phyloP scores from a whole-genome alignment of 176 grass and related monocot genomes.

The Neostapfia colusana region DNA sequence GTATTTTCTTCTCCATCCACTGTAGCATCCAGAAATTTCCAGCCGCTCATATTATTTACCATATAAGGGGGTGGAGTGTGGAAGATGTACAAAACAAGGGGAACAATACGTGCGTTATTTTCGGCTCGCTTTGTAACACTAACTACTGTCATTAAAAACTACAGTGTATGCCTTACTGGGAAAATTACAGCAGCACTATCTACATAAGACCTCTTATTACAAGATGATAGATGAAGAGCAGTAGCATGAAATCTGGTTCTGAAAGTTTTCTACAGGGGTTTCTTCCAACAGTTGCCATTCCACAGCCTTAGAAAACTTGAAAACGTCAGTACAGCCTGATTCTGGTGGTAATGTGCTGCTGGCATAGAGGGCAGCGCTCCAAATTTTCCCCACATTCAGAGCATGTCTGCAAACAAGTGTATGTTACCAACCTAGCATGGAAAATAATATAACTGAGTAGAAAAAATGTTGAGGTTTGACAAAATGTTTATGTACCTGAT shows the following conservation, averaged over 20 bases:
- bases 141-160: neutral
- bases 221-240: neutral
- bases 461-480: neutral
- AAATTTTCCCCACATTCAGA: conserved; percentile 65
- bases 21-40: neutral
- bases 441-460: neutral
- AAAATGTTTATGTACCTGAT: conserved; percentile 62
- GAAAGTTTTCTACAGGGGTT: conserved; percentile 10
- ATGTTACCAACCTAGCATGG: neutral
- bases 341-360: conserved; percentile 71
- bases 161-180: neutral
- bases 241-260: conserved; percentile 1
- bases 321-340: conserved; percentile 80
- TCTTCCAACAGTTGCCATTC: conserved; percentile 21
- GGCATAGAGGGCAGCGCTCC: conserved; percentile 83
- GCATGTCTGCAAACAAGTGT: conserved; percentile 70
- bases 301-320: conserved; percentile 26
- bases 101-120: conserved; percentile 34
- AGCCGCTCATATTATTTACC: conserved; percentile 30
- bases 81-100: neutral
- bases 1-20: conserved; percentile 2
- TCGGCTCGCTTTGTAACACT: neutral
- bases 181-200: conserved; percentile 5
- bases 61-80: neutral
- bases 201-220: neutral